phyloP scores from a whole-genome alignment of 148 eudicot species.

The Nepenthes mirabilis region DNA sequence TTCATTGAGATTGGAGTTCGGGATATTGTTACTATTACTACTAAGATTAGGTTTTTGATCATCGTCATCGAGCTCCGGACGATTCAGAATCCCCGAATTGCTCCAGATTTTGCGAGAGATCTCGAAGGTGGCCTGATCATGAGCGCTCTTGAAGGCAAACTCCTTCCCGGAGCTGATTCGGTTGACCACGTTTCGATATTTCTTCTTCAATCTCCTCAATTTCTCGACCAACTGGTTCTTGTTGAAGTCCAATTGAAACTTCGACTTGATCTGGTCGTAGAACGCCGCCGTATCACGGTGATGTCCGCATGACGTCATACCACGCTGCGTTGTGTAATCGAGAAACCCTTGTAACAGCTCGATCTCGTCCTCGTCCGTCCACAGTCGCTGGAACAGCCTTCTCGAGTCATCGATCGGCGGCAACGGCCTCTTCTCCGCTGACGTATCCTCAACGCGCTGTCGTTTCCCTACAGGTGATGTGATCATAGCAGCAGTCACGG shows the following conservation, averaged over 20 bases:
- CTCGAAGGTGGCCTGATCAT: slow-evolving; percentile 80
- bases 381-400: slow-evolving; percentile 63
- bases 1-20: slow-evolving; percentile 21
- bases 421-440: slow-evolving; percentile 15
- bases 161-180: slow-evolving; percentile 66
- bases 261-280: slow-evolving; percentile 82
- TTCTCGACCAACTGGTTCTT: slow-evolving; percentile 92
- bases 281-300: slow-evolving; percentile 81
- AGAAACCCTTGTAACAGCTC: slow-evolving; percentile 77
- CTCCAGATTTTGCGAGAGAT: slow-evolving; percentile 77
- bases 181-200: slow-evolving; percentile 52
- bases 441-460: slow-evolving; percentile 8
- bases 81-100: slow-evolving; percentile 11
- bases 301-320: slow-evolving; percentile 38
- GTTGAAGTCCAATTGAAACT: slow-evolving; percentile 74
- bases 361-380: slow-evolving; percentile 96
- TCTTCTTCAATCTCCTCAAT: slow-evolving; percentile 77
- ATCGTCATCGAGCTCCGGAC: slow-evolving; percentile 41
- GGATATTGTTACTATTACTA: background rate
- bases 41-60: slow-evolving; percentile 37
- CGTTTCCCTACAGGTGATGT: slow-evolving; percentile 21
- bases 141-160: slow-evolving; percentile 64
- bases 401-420: slow-evolving; percentile 61
- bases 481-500: slow-evolving; percentile 1
- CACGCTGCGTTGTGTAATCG: slow-evolving; percentile 43